A percentile compares a stretch with the other conserved stretches of the same genome.
phyloP scores from a whole-genome alignment of 2,329 filamentous ascomycete species.

The Trichoderma citrinoviride region DNA sequence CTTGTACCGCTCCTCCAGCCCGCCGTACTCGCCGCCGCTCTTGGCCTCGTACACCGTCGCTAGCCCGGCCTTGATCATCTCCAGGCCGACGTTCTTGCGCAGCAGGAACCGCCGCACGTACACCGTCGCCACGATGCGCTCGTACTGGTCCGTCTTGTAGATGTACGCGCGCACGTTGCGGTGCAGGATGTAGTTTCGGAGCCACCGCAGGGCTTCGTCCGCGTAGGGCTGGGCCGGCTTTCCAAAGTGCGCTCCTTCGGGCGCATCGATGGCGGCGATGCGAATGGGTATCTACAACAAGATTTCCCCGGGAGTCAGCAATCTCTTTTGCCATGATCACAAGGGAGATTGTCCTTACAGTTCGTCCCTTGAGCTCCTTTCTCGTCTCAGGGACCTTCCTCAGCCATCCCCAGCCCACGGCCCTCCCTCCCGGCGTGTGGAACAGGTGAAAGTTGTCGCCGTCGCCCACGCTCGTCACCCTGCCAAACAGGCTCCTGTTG shows the following conservation, averaged over 20 bases:
- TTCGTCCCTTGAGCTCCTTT: slow-evolving; percentile 70
- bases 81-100: slow-evolving; percentile 76
- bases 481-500: slow-evolving; percentile 73
- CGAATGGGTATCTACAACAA: slow-evolving; percentile 72
- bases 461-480: slow-evolving; percentile 91
- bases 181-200: slow-evolving; percentile 68
- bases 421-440: slow-evolving; percentile 86
- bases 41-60: slow-evolving; percentile 96
- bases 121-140: slow-evolving; percentile 83
- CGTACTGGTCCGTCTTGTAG: slow-evolving; percentile 86
- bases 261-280: slow-evolving; percentile 88
- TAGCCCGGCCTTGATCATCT: slow-evolving; percentile 82
- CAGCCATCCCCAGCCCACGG: slow-evolving; percentile 91
- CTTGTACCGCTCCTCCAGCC: slow-evolving; percentile 61
- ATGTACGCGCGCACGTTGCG: slow-evolving; percentile 78
- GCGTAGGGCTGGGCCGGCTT: slow-evolving; percentile 80
- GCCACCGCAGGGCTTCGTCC: slow-evolving; percentile 76
- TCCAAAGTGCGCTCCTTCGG: slow-evolving; percentile 90
- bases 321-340: neutral
- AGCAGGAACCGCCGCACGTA: slow-evolving; percentile 68
- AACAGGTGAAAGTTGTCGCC: slow-evolving; percentile 94
- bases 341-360: slow-evolving; percentile 52
- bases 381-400: slow-evolving; percentile 68
- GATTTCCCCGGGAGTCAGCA: slow-evolving; percentile 25
- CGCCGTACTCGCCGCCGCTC: slow-evolving; percentile 82